phyloP scores from a whole-genome alignment of 306 rosid genomes.

The Arachis hypogaea region DNA sequence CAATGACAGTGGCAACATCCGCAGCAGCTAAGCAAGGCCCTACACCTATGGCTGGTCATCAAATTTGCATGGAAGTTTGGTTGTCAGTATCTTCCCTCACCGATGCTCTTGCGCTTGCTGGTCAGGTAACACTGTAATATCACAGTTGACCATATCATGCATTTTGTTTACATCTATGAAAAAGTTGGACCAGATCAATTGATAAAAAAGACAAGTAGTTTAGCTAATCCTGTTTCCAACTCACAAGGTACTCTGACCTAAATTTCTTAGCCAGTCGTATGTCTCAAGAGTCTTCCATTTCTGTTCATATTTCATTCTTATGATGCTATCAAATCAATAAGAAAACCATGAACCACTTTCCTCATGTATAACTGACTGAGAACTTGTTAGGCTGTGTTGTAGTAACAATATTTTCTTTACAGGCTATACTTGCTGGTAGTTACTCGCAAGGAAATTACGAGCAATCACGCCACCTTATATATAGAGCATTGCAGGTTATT shows the following conservation, averaged over 20 bases:
- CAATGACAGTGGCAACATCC: slow-evolving; percentile 68
- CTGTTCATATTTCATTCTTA: no score
- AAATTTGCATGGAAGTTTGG: slow-evolving; percentile 73
- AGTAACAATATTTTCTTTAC: slow-evolving; percentile 37
- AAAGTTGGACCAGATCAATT: slow-evolving; percentile 11
- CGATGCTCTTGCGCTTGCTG: slow-evolving; percentile 82
- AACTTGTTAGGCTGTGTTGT: background rate
- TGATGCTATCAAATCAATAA: no score
- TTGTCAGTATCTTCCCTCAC: slow-evolving; percentile 68
- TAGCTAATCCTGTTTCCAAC: background rate
- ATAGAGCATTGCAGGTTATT: slow-evolving; percentile 78
- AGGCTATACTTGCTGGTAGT: slow-evolving; percentile 84
- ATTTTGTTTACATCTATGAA: background rate
- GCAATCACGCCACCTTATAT: slow-evolving; percentile 72
- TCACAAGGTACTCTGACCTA: background rate
- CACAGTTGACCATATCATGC: slow-evolving; percentile 13
- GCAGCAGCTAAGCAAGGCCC: slow-evolving; percentile 73
- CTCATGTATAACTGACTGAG: no score
- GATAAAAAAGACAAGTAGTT: slow-evolving; percentile 36
- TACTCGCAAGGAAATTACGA: slow-evolving; percentile 77
- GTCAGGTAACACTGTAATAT: slow-evolving; percentile 68
- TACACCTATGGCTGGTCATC: slow-evolving; percentile 70
- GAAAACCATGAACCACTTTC: no score
- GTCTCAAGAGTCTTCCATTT: no score
- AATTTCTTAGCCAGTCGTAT: no score